phyloP scores from a whole-genome alignment of 2,329 filamentous ascomycete species.

The Colletotrichum sp. region DNA sequence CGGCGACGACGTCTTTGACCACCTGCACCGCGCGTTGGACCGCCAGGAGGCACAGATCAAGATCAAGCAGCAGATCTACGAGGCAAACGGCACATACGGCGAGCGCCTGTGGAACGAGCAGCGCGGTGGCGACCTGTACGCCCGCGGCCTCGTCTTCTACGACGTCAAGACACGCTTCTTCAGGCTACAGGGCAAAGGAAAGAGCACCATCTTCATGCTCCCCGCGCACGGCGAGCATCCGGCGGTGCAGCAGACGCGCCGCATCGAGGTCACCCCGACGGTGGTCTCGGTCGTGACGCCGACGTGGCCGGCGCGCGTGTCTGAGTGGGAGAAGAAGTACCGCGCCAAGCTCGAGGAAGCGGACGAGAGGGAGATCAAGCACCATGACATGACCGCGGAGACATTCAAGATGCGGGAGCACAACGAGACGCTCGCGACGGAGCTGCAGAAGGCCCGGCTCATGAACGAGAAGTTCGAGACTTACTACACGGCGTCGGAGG shows the following conservation, averaged over 20 bases:
- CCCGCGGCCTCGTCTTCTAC: conserved; percentile 52
- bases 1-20: conserved; percentile 53
- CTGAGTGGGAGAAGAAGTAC: conserved; percentile 31
- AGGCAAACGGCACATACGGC: conserved; percentile 43
- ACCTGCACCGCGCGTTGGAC: conserved; percentile 54
- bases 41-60: conserved; percentile 45
- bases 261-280: conserved; percentile 48
- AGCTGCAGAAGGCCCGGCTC: conserved; percentile 1
- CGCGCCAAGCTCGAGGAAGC: conserved; percentile 25
- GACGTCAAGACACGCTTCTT: conserved; percentile 58
- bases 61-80: conserved; percentile 37
- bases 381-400: conserved; percentile 16
- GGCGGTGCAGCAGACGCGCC: conserved; percentile 44
- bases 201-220: conserved; percentile 56
- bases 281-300: conserved; percentile 32
- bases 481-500: conserved; percentile 4
- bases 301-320: conserved; percentile 34
- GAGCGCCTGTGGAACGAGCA: conserved; percentile 37
- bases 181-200: conserved; percentile 49
- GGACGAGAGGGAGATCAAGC: conserved; percentile 1
- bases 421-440: conserved; percentile 3
- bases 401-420: conserved; percentile 21
- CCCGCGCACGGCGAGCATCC: conserved; percentile 55
- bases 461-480: conserved; percentile 6
- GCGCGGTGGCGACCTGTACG: conserved; percentile 32